Evolutionary conservation across 352 stramenopile species (phyloP), one percentile per base, ranked within the genome.

Genomic region (Pythium sp.): DNA sequence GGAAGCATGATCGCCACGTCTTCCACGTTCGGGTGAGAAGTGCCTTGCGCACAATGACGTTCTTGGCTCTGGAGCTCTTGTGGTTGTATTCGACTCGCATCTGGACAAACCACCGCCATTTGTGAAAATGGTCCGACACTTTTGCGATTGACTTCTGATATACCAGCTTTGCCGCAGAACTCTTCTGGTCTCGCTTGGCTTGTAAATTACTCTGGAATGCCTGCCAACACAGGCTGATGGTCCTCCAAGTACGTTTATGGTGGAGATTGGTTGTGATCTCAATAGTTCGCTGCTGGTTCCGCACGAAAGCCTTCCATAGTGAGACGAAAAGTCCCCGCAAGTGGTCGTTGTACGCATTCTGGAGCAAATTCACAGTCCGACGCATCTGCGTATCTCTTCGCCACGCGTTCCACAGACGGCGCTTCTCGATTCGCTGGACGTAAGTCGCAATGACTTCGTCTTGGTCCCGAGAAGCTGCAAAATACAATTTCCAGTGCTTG

Each of bases 1-100:
- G 55, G 20, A 69, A 69, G 20, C 22, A 26, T 14, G n/a, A 26
- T 22, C 18, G 4, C 66, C 66, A 71, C 20, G 26, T 30, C 4
- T 3, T 38, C 51, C 57, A 62, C 36, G 28, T 30, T 24, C 51
- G 15, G 22, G 7, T 20, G 8, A 58, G 51, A 22, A 22, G 11
- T 1, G 20, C 30, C 22, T 15, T 28, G 2, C 56, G 56, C 22
- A 41, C 38, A 0, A 64, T 30, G 18, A 59, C n/a, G 11, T 22
- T 58, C 55, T 20, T 46, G 30, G 60, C 41, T 11, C 11, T 6
- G 18, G 8, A 12, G 24, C 41, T 30, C n/a, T 55, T 58, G 20
- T 32, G 55, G 1, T 30, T 51, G 28, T 12, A 24, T n/a, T 49
- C 56, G 0, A 20, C 12, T 26, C 43, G 24, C 22, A 9, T 20